Conservation (phyloP, 148 eudicot genomes). For the Pouteria glomerata region DNA sequence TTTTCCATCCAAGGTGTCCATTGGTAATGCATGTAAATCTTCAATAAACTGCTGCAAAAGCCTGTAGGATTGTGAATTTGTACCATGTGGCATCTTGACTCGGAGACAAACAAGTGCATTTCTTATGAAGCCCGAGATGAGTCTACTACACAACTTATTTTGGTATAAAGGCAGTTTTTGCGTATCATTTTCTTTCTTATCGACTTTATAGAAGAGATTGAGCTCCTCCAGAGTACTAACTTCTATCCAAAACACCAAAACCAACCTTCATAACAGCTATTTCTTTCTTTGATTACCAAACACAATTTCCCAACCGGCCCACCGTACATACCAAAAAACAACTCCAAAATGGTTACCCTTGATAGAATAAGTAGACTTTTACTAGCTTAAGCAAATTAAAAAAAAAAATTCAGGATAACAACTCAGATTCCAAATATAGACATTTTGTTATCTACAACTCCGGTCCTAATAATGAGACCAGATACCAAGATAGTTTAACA, state of each 20-base stretch:
- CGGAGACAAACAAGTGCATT: too few species aligned
- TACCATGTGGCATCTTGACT: too few species aligned
- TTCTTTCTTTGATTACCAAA: not conserved
- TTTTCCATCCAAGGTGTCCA: too few species aligned
- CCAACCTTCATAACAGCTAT: not conserved
- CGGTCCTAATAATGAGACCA: not conserved
- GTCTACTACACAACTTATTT: too few species aligned
- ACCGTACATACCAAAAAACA: not conserved
- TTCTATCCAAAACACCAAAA: conserved; percentile 2
- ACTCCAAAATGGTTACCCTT: not conserved
- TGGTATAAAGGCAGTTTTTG: too few species aligned
- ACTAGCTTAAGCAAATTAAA: not conserved
- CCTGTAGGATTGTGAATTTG: too few species aligned
- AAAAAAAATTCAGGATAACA: not conserved
- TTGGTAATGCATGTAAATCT: too few species aligned
- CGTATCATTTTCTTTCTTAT: too few species aligned
- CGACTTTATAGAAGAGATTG: too few species aligned
- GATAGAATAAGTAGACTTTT: not conserved
- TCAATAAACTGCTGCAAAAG: too few species aligned
- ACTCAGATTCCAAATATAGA: not conserved
- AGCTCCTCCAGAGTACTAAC: too few species aligned
- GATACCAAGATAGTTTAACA: conserved; percentile 2
- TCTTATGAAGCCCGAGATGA: too few species aligned
- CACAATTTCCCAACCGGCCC: not conserved
- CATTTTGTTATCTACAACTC: not conserved